Conservation (phyloP, 805 yeast genomes). For the Ogataea angusta region DNA sequence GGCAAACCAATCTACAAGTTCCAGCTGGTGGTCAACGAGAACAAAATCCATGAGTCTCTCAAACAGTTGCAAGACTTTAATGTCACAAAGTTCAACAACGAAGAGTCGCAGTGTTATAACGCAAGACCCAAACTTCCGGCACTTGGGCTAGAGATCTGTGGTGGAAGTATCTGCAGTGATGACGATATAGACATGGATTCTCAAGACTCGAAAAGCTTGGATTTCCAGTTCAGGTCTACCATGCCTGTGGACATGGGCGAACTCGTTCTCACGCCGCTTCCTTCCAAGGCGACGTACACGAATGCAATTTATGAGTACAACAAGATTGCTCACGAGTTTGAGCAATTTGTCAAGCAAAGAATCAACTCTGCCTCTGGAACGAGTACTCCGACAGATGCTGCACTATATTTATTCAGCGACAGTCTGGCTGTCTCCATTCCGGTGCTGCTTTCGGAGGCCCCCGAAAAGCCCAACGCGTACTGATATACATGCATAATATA, state of each 20-base stretch:
- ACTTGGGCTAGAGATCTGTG: conserved; percentile 3
- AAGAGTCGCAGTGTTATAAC: conserved; percentile 7
- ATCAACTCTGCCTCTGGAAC: conserved; percentile 9
- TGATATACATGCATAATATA: conserved; percentile 4
- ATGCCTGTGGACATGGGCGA: conserved; percentile 4
- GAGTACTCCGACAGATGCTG: conserved; percentile 1
- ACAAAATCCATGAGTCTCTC: conserved; percentile 18
- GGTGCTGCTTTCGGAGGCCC: conserved; percentile 33
- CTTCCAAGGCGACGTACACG: background rate
- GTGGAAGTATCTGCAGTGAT: conserved; percentile 3
- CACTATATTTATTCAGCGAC: conserved; percentile 11
- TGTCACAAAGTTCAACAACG: conserved; percentile 9
- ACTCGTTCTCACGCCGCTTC: conserved; percentile 6
- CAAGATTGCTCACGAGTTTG: conserved; percentile 43
- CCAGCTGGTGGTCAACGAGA: conserved; percentile 25
- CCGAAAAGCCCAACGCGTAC: conserved; percentile 26
- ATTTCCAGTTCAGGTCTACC: conserved; percentile 10
- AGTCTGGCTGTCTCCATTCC: conserved; percentile 27
- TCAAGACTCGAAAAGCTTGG: conserved; percentile 6
- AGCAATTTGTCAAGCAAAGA: conserved; percentile 31
- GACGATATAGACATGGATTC: conserved; percentile 1
- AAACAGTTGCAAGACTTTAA: conserved; percentile 18
- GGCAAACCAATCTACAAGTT: conserved; percentile 24
- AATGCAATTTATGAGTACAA: conserved; percentile 53
- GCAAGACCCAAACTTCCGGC: conserved; percentile 24